Evolutionary conservation across 208 protist species (phyloP), one percentile per base, ranked within the genome.

Genomic region (Novymonas esmeraldas): DNA sequence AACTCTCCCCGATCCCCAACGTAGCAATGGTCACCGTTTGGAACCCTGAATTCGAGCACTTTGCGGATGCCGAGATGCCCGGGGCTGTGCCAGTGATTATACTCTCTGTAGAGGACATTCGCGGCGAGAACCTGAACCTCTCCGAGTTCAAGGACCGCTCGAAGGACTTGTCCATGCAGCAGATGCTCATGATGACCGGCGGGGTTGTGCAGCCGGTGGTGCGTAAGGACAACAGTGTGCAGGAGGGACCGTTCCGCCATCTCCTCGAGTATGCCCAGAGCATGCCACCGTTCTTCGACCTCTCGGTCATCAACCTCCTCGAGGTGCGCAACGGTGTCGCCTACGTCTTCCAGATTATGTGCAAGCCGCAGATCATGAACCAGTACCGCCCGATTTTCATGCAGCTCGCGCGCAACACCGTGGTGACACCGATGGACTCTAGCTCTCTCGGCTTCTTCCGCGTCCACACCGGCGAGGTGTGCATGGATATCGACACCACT

Each of bases 261-360:
- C 64, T 76, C 11, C 39, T 94, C 28, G 82, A 94, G 66, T 92
- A 90, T 66, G 58, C 76, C 6, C 80, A 85, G 65, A 85, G 70
- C 60, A 79, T 89, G 62, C 86, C 86, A 22, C 84, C 88, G 31
- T 84, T 86, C 57, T 84, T 90, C 38, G 73, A 94, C 41, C 64
- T 94, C 14, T 74, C 65, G 16, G 88, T 94, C 28, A 66, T 87
- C 63, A 94, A 91, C 72, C 72, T 94, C 16, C 54, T 90, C 58
- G 81, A 87, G 61, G 81, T 94, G 34, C 82, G 77, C 58, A 76
- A 89, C 45, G 78, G 83, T 26, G 48, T 94, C 45, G 88, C 88
- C 5, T 91, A 92, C 59, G 82, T 89, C 0, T 87, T 94, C 54
- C 88, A 94, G 64, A 87, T 94, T n/a, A 94, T 89, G 82, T 71